Percentiles rank a stretch among this genome's conserved stretches.
These are phyloP conservation scores for Silybum marianum DNA, from an alignment of 129 eudicot species.

Conservation along the genomic window DNA sequence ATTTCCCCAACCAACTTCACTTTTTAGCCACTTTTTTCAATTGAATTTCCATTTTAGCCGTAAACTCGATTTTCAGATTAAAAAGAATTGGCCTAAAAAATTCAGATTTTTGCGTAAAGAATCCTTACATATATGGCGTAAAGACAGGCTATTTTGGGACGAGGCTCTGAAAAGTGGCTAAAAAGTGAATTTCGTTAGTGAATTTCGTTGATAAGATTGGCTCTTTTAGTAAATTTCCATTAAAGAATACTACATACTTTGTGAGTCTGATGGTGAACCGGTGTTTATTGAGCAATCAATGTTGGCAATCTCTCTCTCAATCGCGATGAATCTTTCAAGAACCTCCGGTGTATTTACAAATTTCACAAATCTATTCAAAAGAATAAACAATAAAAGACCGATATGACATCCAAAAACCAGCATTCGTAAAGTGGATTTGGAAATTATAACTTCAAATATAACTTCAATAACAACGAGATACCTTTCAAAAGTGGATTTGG, in stretches of 20 bases:
- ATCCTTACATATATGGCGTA: too few species aligned
- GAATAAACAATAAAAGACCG: neutral
- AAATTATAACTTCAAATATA: too few species aligned
- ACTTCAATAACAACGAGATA: constrained; percentile 6
- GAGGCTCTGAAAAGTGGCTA: too few species aligned
- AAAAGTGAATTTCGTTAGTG: too few species aligned
- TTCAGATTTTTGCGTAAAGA: too few species aligned
- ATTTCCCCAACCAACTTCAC: too few species aligned
- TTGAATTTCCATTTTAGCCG: too few species aligned
- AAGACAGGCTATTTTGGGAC: too few species aligned
- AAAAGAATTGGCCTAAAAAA: too few species aligned
- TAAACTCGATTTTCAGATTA: too few species aligned
- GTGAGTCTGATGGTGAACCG: constrained; percentile 41
- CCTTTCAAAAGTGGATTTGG: constrained; percentile 82
- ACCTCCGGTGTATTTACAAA: constrained; percentile 88
- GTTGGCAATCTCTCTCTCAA: constrained; percentile 72
- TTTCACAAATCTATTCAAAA: constrained; percentile 69
- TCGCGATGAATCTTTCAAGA: constrained; percentile 72
- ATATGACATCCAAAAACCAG: neutral
- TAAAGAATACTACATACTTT: constrained; percentile 34
- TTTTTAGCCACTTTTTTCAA: too few species aligned
- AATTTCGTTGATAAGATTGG: too few species aligned
- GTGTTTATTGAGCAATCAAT: constrained; percentile 61
- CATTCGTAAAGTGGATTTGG: constrained; percentile 3
- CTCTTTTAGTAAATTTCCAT: neutral